Evolutionary conservation across 2,329 filamentous ascomycete genomes (phyloP).

Genomic region (Colletotrichum lini): DNA sequence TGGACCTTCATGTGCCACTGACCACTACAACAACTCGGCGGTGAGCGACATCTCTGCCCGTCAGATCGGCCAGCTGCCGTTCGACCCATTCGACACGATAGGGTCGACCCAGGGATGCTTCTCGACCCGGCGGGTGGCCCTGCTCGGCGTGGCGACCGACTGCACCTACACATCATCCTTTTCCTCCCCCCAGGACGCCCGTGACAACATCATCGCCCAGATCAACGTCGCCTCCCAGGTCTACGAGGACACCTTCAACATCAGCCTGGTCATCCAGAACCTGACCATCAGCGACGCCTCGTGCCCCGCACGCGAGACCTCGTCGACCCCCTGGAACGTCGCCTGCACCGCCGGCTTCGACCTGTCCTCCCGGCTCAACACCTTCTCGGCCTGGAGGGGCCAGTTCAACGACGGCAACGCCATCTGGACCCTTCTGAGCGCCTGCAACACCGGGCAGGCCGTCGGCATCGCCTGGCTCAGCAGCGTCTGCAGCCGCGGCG

Average conservation of each 20-base stretch:
- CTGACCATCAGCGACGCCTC: slow-evolving; percentile 78
- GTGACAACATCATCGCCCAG: too few relatives aligned
- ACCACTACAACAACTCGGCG: too few relatives aligned
- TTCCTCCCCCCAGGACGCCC: slow-evolving; percentile 63
- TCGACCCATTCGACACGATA: slow-evolving; percentile 65
- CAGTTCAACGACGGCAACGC: slow-evolving; percentile 80
- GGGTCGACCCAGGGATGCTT: slow-evolving; percentile 85
- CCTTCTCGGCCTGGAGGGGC: slow-evolving; percentile 88
- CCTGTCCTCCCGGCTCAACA: slow-evolving; percentile 81
- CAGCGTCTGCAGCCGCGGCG: too few relatives aligned
- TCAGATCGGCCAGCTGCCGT: neutral
- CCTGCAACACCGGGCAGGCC: slow-evolving; percentile 81
- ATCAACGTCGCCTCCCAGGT: slow-evolving; percentile 88
- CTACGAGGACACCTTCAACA: slow-evolving; percentile 90
- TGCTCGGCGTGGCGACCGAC: slow-evolving; percentile 92
- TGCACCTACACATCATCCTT: slow-evolving; percentile 85
- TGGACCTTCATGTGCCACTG: too few relatives aligned
- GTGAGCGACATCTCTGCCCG: too few relatives aligned
- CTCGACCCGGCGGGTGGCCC: slow-evolving; percentile 82
- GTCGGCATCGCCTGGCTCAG: slow-evolving; percentile 84
- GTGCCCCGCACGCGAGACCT: slow-evolving; percentile 78
- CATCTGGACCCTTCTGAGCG: slow-evolving; percentile 87
- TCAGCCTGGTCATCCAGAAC: slow-evolving; percentile 86
- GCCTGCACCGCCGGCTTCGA: slow-evolving; percentile 71
- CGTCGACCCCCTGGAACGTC: slow-evolving; percentile 71